Percentiles rank a stretch among this genome's conserved stretches.
phyloP scores from a whole-genome alignment of 192 early-diverging fungal genomes.

The Phycomyces blakesleeanus region DNA sequence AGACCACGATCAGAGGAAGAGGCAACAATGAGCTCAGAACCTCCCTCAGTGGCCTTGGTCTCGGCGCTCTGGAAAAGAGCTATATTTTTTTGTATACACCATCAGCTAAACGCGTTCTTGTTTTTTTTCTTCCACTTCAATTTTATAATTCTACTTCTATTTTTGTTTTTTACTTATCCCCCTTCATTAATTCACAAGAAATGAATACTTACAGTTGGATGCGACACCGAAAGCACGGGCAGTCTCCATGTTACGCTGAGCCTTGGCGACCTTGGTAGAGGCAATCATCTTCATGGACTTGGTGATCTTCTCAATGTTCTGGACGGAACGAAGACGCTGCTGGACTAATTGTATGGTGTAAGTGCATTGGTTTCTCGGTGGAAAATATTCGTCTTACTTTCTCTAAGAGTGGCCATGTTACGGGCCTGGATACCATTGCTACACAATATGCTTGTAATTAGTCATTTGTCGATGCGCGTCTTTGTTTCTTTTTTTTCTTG shows the following conservation, averaged over 20 bases:
- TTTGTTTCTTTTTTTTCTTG: background rate
- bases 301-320: slow-evolving; percentile 99
- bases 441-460: slow-evolving; percentile 6
- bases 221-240: slow-evolving; percentile 76
- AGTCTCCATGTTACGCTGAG: slow-evolving; percentile 85
- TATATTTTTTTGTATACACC: slow-evolving; percentile 29
- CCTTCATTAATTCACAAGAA: too few relatives aligned
- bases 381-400: slow-evolving; percentile 57
- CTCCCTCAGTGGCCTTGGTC: slow-evolving; percentile 59
- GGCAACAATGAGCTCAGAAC: slow-evolving; percentile 72
- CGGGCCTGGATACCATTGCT: slow-evolving; percentile 71
- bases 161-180: too few relatives aligned
- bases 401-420: slow-evolving; percentile 94
- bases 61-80: slow-evolving; percentile 75
- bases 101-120: background rate
- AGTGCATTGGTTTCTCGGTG: background rate
- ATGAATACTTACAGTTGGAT: slow-evolving; percentile 49
- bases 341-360: slow-evolving; percentile 59
- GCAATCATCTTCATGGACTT: slow-evolving; percentile 99
- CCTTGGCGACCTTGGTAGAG: slow-evolving; percentile 94
- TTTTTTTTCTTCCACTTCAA: background rate
- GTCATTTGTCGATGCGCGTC: background rate
- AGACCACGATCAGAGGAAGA: slow-evolving; percentile 96
- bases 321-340: slow-evolving; percentile 91
- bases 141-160: too few relatives aligned